Evolutionary conservation across 1,139 yeast species (phyloP), one percentile per base, ranked within the genome.

Genomic region (Blastobotrys malaysiensis): DNA sequence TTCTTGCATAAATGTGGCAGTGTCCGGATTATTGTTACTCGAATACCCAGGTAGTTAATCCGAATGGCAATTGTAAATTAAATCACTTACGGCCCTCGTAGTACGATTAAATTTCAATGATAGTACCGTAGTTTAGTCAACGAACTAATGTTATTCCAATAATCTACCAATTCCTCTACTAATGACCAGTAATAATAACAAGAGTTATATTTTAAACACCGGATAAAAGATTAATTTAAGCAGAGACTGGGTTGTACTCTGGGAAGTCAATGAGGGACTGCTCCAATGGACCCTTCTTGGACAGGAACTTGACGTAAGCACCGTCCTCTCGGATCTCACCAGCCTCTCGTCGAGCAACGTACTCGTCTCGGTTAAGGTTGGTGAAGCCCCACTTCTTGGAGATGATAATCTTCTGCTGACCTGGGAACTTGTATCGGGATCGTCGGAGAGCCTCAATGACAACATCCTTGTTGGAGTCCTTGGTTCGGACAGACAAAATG

Each of bases 321-420:
- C 99, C 99, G 72, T 93, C 99, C 72, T 91, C 98, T 82, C 88
- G 88, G 74, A 93, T 96, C 83, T 91, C 97, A 82, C 97, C 97
- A 74, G 89, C 86, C 77, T 86, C 86, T 81, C 93, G 90, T 81
- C 86, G 88, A 74, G 82, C 85, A 74, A 90, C 82, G 84, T 93
- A 93, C 74, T 93, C 97, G 61, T 82, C 96, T 82, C 99, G 88
- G 95, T 91, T 83, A 75, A 93, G 86, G 78, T 88, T 88, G 79
- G 99, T 93, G 97, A 93, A 93, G 81, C 99, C 99, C 99, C 99
- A 93, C 83, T 95, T 95, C 95, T 93, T 93, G 68, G 99, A 93
- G 79, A 93, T 81, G 73, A 93, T 93, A 76, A 93, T 93, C 85
- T 87, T 93, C 82, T 93, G 99, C 84, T 93, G 99, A 83, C 99